Base-by-base conservation (phyloP, 2,329 filamentous ascomycete species). In the Colletotrichum navitas region DNA sequence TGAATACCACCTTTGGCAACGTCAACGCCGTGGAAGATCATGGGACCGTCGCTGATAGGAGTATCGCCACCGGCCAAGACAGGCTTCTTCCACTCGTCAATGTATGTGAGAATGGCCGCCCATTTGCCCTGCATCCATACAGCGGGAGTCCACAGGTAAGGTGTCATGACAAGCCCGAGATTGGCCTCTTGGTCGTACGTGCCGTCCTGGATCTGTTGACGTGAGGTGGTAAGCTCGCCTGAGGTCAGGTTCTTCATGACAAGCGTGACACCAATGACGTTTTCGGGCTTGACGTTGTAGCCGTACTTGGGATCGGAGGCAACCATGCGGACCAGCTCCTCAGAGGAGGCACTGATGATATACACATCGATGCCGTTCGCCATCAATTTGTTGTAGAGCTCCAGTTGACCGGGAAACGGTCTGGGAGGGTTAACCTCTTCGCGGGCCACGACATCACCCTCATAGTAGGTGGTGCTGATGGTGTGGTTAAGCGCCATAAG, bases 251-350 rank as follows among this genome's bases (percentile, higher is more conserved):
- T 79, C 43, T 74, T 76, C 67, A 85, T 76, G 8, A 83, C 76
- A 0, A 82, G 77, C 3, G 80, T 81, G 16, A 85, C 82, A 34
- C 83, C 83, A 26, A 85, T 83, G 45, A 85, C 81, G 61, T 84
- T 84, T 68, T 85, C 77, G 2, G 83, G 76, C 41, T 79, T 79
- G 7, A 85, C 81, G 70, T 85, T 84, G 78, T 85, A 85, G 56
- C 83, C 83, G 59, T 85, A 85, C 70, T 79, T 79, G 10, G 82
- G 81, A 67, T 85, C 83, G 1, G 82, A 78, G n/a, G 80, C 83
- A 1, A 85, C 81, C 82, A 85, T 83, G 62, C 83, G 81, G 21
- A 85, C 83, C 10, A 85, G 78, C 74, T 85, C 83, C 72, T 85
- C 83, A n/a, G 78, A 78, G 1, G 83, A 75, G 7, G 83, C 83